Base-by-base conservation (phyloP, 108 stramenopile species). In the Cyclotella baltica region DNA sequence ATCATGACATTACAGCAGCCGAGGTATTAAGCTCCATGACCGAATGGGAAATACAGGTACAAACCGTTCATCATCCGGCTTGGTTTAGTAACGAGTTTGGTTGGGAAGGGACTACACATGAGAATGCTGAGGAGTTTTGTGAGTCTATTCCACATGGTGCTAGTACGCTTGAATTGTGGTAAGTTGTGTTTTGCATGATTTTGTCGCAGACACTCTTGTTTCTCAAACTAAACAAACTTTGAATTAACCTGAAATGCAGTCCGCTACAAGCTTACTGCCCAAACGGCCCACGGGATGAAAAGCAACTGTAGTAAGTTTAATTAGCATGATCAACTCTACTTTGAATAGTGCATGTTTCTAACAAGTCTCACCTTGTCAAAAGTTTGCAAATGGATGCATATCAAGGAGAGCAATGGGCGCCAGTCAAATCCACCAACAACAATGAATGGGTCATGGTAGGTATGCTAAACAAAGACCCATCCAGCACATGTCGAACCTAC, bases 391-490 rank as follows among this genome's bases (percentile, higher is more conserved):
- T 58, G 47, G 75, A 75, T 72, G 70, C 81, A 18, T 83, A 61
- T 20, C 65, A 76, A 52, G 81, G 63, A 37, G 70, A 75, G 58
- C 81, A 83, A 51, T 83, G 81, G 81, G 67, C 81, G 28, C 81
- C 81, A 27, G 47, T 83, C 20, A 47, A 68, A 62, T 62, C 34
- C 34, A 37, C 62, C n/a, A 53, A 20, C 15, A 34, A 62, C 2
- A 76, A 83, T 28, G 66, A 53, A 37, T 83, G 81, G 81, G 65
- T 83, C n/a, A 76, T 83, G 81, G 75, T 83, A 6, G 81, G 81
- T 3, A 83, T 38, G 75, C n/a, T 76, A 27, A 64, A 61, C 47
- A 59, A 72, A 37, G 50, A 62, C 18, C 56, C 31, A 55, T 63
- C 70, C 11, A 50, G 68, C 33, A 83, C 81, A 20, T 83, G 81